Conservation (phyloP, 1,139 yeast genomes). For the Debaryomyces coudertii region DNA sequence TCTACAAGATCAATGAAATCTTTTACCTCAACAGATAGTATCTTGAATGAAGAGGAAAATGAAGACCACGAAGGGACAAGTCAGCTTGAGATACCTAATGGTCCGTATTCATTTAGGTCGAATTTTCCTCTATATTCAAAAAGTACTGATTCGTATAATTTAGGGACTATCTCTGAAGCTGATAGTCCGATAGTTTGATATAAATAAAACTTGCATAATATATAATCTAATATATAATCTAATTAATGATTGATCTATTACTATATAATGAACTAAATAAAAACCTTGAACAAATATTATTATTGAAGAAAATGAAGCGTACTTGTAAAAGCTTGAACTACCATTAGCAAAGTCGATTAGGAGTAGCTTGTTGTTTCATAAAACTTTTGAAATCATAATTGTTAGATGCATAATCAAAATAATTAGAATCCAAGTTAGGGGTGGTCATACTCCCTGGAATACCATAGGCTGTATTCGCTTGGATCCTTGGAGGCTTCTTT, state of each 20-base stretch:
- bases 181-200: conserved; percentile 14
- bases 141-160: conserved; percentile 15
- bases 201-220: neutral
- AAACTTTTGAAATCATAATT: conserved; percentile 43
- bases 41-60: conserved; percentile 13
- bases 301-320: neutral
- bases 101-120: conserved; percentile 9
- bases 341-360: neutral
- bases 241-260: neutral
- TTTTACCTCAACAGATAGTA: conserved; percentile 28
- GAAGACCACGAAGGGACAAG: conserved; percentile 6
- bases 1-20: conserved; percentile 33
- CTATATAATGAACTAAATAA: neutral
- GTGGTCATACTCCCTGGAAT: neutral
- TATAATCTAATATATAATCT: neutral
- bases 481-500: neutral
- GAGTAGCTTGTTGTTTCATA: conserved; percentile 31
- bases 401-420: conserved; percentile 37
- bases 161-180: conserved; percentile 22
- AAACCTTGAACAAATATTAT: neutral
- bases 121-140: conserved; percentile 8
- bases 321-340: conserved; percentile 2
- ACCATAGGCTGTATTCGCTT: neutral
- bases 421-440: conserved; percentile 13
- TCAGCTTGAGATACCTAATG: conserved; percentile 4